These are phyloP conservation scores for Ambrosiella cleistominuta DNA, from an alignment of 2,329 filamentous ascomycete species.

Conservation along the genomic window DNA sequence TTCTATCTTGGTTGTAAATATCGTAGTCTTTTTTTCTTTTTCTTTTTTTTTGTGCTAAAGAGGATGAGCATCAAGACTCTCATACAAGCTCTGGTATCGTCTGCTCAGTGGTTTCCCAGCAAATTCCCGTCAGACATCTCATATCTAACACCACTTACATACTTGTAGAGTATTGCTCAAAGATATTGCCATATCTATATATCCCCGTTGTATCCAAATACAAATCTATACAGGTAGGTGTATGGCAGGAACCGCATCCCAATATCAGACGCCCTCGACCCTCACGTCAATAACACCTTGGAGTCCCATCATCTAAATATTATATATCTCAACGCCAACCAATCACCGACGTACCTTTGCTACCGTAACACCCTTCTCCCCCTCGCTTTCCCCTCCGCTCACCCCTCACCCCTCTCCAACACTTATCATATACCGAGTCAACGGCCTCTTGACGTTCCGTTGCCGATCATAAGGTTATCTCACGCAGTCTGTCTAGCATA, in stretches of 20 bases:
- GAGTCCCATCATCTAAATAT: not conserved
- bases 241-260: not conserved
- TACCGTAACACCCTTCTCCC: not conserved
- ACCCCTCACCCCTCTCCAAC: not conserved
- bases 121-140: no score
- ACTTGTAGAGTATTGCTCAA: no score
- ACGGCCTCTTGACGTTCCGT: not conserved
- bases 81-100: no score
- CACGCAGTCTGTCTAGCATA: not conserved
- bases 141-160: no score
- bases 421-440: not conserved
- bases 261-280: not conserved
- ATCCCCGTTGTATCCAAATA: no score
- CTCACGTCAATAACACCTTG: not conserved
- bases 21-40: no score
- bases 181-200: no score
- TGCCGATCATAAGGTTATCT: not conserved
- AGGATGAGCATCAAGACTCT: no score
- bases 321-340: not conserved
- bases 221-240: not conserved
- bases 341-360: not conserved
- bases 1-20: no score
- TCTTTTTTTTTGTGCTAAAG: no score
- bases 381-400: not conserved
- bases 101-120: no score